Evolutionary conservation across 1,284 basidiomycete species (phyloP), one percentile per base, ranked within the genome.

Genomic region (Moniliophthora roreri): DNA sequence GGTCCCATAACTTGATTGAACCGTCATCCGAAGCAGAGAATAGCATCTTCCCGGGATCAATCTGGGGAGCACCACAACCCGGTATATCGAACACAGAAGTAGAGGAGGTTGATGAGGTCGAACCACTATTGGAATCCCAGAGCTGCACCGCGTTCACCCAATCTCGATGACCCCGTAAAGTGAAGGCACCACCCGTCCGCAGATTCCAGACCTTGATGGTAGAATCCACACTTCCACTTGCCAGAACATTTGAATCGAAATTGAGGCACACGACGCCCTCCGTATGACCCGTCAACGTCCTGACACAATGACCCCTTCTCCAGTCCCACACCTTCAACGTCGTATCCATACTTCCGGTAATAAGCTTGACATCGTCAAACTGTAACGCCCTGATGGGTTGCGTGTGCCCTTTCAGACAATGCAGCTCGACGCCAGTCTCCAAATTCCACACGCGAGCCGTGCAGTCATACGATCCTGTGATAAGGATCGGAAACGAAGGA

Each of bases 251-350:
- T 7, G 87, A 86, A 71, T 99, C 95, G 68, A 94, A 99, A 65
- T 95, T 86, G 51, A 99, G 81, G 63, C 89, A 93, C 16, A 98
- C 86, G 39, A 99, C 92, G 50, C 94, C 95, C 52, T 93, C 94
- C 7, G 89, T 87, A 67, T 99, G 96, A 1, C 95, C 95, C 50
- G 91, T 82, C 59, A 96, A 74, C 39, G 92, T 90, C 52, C 91
- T 78, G 54, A 96, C 85, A 64, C 95, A 95, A 61, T 88, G 86
- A 28, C 97, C 97, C 26, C 89, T 88, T 53, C 96, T 80, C 97
- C 97, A 99, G 66, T 98, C 92, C 96, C 97, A 95, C 11, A 99
- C 92, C 59, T 93, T 91, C 65, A 99, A 85, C 1, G 94, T 96
- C 60, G 87, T 82, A 67, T 99, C 97, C 95, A 98, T 97, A 58